Percentiles rank a stretch among this genome's conserved stretches.
phyloP scores from a whole-genome alignment of 2,329 filamentous ascomycete genomes.

The Cadophora sp. region DNA sequence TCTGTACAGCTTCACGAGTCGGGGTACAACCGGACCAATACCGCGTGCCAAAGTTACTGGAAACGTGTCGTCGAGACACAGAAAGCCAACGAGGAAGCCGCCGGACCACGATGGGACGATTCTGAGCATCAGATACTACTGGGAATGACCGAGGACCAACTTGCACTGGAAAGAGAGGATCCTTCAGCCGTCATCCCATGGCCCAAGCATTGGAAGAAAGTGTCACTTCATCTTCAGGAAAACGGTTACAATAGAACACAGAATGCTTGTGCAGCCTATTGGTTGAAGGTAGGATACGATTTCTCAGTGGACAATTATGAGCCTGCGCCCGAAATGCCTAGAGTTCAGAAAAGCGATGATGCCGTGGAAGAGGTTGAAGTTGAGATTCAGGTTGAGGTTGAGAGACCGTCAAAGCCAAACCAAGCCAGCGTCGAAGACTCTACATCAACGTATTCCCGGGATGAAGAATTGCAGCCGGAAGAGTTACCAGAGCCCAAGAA shows the following conservation, averaged over 20 bases:
- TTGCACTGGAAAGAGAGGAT: conserved; percentile 19
- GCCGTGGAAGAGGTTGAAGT: background rate
- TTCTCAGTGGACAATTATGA: conserved; percentile 11
- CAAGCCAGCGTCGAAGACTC: background rate
- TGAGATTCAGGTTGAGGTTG: background rate
- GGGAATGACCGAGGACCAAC: conserved; percentile 26
- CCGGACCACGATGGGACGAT: conserved; percentile 28
- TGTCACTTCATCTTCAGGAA: conserved; percentile 21
- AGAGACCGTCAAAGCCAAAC: background rate
- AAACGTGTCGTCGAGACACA: conserved; percentile 23
- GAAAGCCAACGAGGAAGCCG: conserved; percentile 24
- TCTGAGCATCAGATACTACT: conserved; percentile 26
- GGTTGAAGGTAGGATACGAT: conserved; percentile 18
- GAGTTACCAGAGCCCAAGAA: conserved; percentile 5
- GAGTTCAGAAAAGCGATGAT: background rate
- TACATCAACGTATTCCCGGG: background rate
- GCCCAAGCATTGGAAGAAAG: conserved; percentile 27
- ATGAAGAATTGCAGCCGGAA: background rate
- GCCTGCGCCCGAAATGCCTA: background rate
- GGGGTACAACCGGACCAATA: conserved; percentile 16
- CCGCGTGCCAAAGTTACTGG: conserved; percentile 26
- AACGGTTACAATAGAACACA: conserved; percentile 22
- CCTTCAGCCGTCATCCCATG: conserved; percentile 23
- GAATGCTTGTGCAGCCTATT: conserved; percentile 26
- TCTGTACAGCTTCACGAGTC: conserved; percentile 14